phyloP scores from a whole-genome alignment of 345 rosid species.

The Acer campestre region DNA sequence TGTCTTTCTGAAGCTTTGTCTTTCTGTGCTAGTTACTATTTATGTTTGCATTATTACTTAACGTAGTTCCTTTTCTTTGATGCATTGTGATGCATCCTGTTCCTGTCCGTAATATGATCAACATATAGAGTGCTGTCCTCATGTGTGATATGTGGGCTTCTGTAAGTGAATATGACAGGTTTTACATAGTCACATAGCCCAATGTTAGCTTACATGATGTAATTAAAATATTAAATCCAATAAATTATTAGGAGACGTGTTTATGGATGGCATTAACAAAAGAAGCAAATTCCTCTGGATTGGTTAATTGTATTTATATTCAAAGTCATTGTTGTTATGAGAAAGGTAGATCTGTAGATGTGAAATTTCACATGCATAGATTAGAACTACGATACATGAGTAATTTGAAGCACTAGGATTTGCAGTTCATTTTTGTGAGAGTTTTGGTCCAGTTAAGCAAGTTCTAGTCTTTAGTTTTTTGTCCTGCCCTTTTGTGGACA shows the following conservation, averaged over 20 bases:
- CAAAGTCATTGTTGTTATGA: neutral
- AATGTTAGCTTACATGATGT: neutral
- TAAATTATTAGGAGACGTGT: neutral
- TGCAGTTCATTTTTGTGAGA: neutral
- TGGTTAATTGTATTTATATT: neutral
- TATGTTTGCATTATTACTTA: neutral
- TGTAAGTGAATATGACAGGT: neutral
- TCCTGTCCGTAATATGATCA: neutral
- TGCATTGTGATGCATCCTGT: conserved; percentile 6
- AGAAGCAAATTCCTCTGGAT: neutral
- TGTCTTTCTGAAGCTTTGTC: neutral
- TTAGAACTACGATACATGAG: neutral
- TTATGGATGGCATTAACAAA: neutral
- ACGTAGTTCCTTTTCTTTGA: neutral
- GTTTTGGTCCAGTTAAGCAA: neutral
- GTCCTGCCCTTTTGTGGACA: neutral
- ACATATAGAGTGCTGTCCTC: neutral
- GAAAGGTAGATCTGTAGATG: neutral
- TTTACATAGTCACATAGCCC: neutral
- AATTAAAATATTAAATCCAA: neutral
- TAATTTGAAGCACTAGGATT: neutral
- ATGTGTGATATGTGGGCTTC: neutral
- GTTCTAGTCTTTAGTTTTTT: neutral
- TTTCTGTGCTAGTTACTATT: neutral
- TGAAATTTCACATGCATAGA: neutral